Percentiles rank a stretch among this genome's conserved stretches.
These are phyloP conservation scores for Thymus quinquecostatus DNA, from an alignment of 257 asterid species.

Conservation along the genomic window DNA sequence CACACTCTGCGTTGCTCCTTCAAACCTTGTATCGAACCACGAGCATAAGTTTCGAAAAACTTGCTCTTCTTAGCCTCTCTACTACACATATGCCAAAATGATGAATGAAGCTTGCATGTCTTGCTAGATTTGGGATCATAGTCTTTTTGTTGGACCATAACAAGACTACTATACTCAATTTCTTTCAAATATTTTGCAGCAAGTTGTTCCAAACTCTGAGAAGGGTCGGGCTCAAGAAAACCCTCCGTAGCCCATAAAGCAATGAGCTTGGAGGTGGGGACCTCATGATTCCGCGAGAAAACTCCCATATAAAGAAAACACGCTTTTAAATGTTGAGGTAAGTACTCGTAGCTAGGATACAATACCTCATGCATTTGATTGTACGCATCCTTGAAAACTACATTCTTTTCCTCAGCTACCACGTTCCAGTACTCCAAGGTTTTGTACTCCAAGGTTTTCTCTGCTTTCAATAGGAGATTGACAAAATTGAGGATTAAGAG, in stretches of 20 bases:
- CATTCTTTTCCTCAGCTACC: background rate
- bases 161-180: conserved; percentile 7
- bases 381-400: background rate
- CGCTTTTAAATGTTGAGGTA: conserved; percentile 12
- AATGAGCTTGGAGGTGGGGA: conserved; percentile 3
- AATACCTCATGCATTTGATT: conserved; percentile 4
- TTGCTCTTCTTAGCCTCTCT: background rate
- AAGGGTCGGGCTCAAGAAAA: conserved; percentile 2
- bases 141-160: background rate
- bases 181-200: background rate
- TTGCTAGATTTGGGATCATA: background rate
- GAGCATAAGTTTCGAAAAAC: background rate
- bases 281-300: background rate
- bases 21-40: background rate
- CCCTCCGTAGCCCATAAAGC: conserved; percentile 10
- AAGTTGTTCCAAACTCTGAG: background rate
- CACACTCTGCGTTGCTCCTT: background rate
- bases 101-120: conserved; percentile 10
- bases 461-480: background rate
- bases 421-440: background rate
- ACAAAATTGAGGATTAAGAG: background rate
- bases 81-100: conserved; percentile 10
- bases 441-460: background rate
- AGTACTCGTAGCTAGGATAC: conserved; percentile 1
- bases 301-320: background rate